These are phyloP conservation scores for Candolleomyces eurysporus DNA, from an alignment of 768 basidiomycete genomes.

Conservation along the genomic window DNA sequence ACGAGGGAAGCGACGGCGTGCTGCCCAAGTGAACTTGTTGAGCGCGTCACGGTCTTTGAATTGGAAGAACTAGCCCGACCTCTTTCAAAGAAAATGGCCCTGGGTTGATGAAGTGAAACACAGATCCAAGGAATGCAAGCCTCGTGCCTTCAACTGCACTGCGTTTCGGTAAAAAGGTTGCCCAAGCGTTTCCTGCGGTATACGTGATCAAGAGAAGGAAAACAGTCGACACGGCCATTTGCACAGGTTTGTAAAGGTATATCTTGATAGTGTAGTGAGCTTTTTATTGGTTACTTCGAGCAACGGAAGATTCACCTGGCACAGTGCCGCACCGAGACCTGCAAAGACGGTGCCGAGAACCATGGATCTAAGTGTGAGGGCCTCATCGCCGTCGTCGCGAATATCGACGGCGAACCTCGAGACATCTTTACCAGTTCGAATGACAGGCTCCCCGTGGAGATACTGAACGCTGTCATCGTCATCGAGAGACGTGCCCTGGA, in stretches of 20 bases:
- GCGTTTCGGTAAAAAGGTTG: conserved; percentile 39
- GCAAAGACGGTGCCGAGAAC: conserved; percentile 56
- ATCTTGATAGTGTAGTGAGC: conserved; percentile 24
- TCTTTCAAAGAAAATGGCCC: conserved; percentile 59
- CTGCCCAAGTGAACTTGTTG: conserved; percentile 24
- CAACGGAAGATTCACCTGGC: conserved; percentile 40
- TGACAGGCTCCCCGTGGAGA: conserved; percentile 40
- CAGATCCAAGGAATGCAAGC: conserved; percentile 35
- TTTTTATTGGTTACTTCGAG: neutral
- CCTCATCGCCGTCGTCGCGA: conserved; percentile 55
- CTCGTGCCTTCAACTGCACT: conserved; percentile 44
- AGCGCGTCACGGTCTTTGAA: neutral
- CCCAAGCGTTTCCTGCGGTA: conserved; percentile 50
- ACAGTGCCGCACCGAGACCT: conserved; percentile 56
- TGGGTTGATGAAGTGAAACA: conserved; percentile 53
- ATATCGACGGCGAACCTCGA: conserved; percentile 54
- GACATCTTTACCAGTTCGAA: conserved; percentile 47
- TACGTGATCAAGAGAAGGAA: conserved; percentile 58
- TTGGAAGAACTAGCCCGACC: conserved; percentile 27
- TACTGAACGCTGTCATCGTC: conserved; percentile 25
- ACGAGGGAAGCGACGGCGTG: conserved; percentile 60
- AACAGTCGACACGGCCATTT: conserved; percentile 49
- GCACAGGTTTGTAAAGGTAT: conserved; percentile 43
- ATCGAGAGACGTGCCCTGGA: conserved; percentile 5
- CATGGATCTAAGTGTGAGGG: conserved; percentile 56